Conservation (phyloP, 371 early-diverging fungal genomes). For the Rhizopus stolonifer region DNA sequence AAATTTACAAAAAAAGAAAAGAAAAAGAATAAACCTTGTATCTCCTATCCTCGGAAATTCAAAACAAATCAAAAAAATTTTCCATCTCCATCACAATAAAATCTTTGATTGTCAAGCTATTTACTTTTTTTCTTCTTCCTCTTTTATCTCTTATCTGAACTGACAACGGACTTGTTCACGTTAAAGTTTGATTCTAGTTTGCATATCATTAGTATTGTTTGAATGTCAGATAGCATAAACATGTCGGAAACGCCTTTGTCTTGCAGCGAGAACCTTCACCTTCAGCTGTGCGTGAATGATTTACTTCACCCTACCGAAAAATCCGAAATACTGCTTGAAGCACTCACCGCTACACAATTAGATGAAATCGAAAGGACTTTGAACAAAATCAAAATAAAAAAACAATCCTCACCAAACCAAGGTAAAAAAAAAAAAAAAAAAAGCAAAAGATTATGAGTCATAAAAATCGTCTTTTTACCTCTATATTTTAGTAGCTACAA, state of each 20-base stretch:
- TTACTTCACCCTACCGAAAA: constrained; percentile 31
- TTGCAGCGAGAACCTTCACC: constrained; percentile 10
- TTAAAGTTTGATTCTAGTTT: background rate
- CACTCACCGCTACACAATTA: constrained; percentile 24
- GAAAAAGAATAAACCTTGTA: background rate
- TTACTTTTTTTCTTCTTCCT: background rate
- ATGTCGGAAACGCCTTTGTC: background rate
- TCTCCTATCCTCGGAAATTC: background rate
- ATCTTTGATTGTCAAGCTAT: background rate
- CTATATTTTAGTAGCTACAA: constrained; percentile 6
- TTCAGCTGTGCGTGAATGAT: constrained; percentile 31
- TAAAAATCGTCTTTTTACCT: background rate
- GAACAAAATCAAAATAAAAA: constrained; percentile 23
- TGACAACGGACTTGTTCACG: background rate
- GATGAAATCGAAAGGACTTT: constrained; percentile 30
- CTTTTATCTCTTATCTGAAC: background rate
- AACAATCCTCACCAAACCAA: constrained; percentile 15
- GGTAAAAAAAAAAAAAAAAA: constrained; percentile 9
- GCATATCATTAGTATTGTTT: background rate
- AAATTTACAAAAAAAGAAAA: background rate
- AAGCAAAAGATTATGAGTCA: background rate
- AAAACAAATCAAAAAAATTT: background rate
- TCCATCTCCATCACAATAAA: constrained; percentile 7
- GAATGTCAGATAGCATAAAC: background rate
- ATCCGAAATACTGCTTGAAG: constrained; percentile 27